Base-by-base conservation (phyloP, 139 green algal genomes). In the Astrephomene gubernaculifera region DNA sequence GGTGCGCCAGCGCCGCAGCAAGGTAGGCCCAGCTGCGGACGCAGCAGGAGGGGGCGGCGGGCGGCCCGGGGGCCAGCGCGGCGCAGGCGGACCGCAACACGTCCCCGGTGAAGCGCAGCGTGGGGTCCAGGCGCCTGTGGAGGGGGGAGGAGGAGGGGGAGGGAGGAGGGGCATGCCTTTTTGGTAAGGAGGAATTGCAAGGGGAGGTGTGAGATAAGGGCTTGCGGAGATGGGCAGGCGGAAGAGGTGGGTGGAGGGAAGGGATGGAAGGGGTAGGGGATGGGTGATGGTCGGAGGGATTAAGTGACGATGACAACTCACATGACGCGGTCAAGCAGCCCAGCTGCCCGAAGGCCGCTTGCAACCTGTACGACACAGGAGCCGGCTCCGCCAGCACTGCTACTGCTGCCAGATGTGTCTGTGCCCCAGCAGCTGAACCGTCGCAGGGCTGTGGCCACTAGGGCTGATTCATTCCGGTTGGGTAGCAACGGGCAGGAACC, bases 41-140 rank as follows among this genome's bases (percentile, higher is more conserved):
- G 65, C 80, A 86, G 65, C 80, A 86, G 73, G 53, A 70, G 72
- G 31, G 22, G 12, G 33, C 44, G 35, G 73, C 22, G 73, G 31
- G 73, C 24, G 73, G 73, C 33, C 53, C 22, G 2, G 44, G 71
- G 31, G 35, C 29, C 57, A 82, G 38, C 36, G 57, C 49, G 2
- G 38, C 3, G 38, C 75, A 82, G 36, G 71, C 4, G 6, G 1
- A 6, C 10, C 1, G 27, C 36, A 82, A 57, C 57, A 60, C 5
- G 10, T 4, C 1, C 27, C 54, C 53, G 2, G 38, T 70, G 54
- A 82, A 82, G 53, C 31, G 25, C 12, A 82, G 75, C 0, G 9
- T 44, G 75, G 57, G 57, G 75, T 71, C 75, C 38, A 82, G 6
- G 29, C 10, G 3, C 6, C 75, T 71, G 38, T 22, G 41, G n/a